Conservation (phyloP, 2,329 filamentous ascomycete species). For the Knoxdaviesia proteae region DNA sequence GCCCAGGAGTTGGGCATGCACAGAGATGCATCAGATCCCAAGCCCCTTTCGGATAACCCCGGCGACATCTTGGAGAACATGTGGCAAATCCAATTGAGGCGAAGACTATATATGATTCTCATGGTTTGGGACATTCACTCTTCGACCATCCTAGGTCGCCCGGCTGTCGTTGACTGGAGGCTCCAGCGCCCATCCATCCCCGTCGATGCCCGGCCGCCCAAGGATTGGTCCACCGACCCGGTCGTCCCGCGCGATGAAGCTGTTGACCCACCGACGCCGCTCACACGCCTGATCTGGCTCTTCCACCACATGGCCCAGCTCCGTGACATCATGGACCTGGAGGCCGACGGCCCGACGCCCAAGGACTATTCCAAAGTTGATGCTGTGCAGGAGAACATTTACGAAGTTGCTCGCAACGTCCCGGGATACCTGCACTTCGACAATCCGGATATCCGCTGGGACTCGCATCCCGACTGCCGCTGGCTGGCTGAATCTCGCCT, state of each 20-base stretch:
- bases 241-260: constrained; percentile 24
- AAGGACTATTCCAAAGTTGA: constrained; percentile 33
- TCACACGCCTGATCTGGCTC: constrained; percentile 31
- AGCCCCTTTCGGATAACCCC: constrained; percentile 20
- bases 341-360: constrained; percentile 32
- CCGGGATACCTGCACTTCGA: constrained; percentile 32
- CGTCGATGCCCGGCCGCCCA: constrained; percentile 28
- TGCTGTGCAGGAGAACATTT: constrained; percentile 27
- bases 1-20: constrained; percentile 43
- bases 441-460: constrained; percentile 36
- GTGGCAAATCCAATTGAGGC: constrained; percentile 34
- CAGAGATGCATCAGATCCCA: constrained; percentile 28
- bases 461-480: constrained; percentile 26
- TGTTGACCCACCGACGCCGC: constrained; percentile 31
- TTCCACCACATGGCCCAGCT: constrained; percentile 26
- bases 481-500: constrained; percentile 29
- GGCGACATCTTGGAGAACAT: constrained; percentile 32
- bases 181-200: constrained; percentile 26
- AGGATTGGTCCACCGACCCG: constrained; percentile 23
- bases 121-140: constrained; percentile 31
- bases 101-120: constrained; percentile 34
- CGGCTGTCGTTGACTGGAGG: constrained; percentile 31
- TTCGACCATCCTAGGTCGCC: constrained; percentile 29
- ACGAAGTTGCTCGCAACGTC: constrained; percentile 23
- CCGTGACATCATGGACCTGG: constrained; percentile 31